Base-by-base conservation (phyloP, 1,139 yeast species). In the Candida labiduridarum region DNA sequence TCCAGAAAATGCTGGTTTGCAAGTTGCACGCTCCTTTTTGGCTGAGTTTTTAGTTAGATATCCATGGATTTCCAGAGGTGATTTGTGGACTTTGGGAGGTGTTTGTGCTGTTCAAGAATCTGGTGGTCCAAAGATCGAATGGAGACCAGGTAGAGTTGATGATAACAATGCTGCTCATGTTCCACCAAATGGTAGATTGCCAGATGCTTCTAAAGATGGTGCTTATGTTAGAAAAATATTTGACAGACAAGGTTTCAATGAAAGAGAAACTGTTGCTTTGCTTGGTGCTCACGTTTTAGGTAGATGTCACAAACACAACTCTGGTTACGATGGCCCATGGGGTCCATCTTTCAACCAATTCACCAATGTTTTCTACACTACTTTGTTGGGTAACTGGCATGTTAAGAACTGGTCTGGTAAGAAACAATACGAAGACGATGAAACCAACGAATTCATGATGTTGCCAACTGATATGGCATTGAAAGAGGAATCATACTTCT, bases 301-400 rank as follows among this genome's bases (percentile, higher is more conserved):
- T 54, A 70, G 79, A 60, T 88, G 96, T 64, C 96, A 89, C 69
- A 66, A 75, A 33, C 61, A 72, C 45, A 76, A 77, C 56, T 79
- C 87, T 11, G 97, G 97, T 2, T 92, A 74, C 66, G 95, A 87
- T 55, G 97, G 97, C 46, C 96, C 96, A 47, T 92, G 98, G 98
- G 95, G 94, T 50, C 94, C 92, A 52, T 85, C 91, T 39, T 89
- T 90, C 60, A 91, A 91, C 59, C 74, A 81, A 69, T 89, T 92
- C 69, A 84, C 94, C 59, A 90, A 89, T 68, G 94, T 87, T 59
- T 90, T 87, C 70, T 92, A 71, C 74, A 84, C 82, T 54, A 78
- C 89, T 62, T 79, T 92, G 58, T 71, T 90, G 57, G 78, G 81
- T 61, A 89, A 84, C 58, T 92, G 98, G 98, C 80, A 84, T 56